phyloP scores from a whole-genome alignment of 1,284 basidiomycete species.

The Puccinia novopanici region DNA sequence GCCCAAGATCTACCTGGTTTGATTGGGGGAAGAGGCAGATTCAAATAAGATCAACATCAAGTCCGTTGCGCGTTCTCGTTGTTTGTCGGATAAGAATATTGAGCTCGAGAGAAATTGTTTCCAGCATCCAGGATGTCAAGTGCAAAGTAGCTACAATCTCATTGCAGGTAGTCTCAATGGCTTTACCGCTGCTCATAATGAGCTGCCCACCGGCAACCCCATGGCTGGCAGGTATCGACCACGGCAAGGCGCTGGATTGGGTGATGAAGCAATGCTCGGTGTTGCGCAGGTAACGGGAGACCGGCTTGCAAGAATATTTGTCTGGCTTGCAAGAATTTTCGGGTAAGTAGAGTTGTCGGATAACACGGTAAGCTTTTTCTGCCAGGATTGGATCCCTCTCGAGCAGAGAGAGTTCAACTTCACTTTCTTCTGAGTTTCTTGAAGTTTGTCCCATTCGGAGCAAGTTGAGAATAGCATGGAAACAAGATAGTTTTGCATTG shows the following conservation, averaged over 20 bases:
- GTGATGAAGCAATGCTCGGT: slow-evolving; percentile 84
- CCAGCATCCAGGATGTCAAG: slow-evolving; percentile 79
- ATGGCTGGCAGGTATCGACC: slow-evolving; percentile 57
- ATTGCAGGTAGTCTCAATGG: slow-evolving; percentile 73
- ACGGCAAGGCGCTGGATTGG: slow-evolving; percentile 74
- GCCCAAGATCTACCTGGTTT: slow-evolving; percentile 42
- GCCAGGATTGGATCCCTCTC: slow-evolving; percentile 69
- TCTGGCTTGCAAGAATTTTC: too few species aligned
- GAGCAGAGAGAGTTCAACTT: slow-evolving; percentile 45
- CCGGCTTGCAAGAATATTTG: slow-evolving; percentile 76
- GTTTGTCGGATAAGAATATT: slow-evolving; percentile 66
- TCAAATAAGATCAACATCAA: slow-evolving; percentile 40
- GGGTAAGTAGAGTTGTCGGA: slow-evolving; percentile 84
- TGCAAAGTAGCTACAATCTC: slow-evolving; percentile 77
- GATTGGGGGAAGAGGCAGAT: slow-evolving; percentile 39
- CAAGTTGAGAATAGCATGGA: slow-evolving; percentile 79
- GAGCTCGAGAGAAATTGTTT: slow-evolving; percentile 83
- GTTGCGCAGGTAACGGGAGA: slow-evolving; percentile 83
- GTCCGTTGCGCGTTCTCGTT: slow-evolving; percentile 39
- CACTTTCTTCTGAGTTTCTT: slow-evolving; percentile 61
- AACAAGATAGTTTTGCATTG: slow-evolving; percentile 70
- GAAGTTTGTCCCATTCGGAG: slow-evolving; percentile 68
- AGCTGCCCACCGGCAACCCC: slow-evolving; percentile 67
- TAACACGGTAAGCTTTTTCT: slow-evolving; percentile 78
- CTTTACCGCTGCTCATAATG: slow-evolving; percentile 70